Evolutionary conservation across 2,329 filamentous ascomycete genomes (phyloP).

Genomic region (Calonectria fujianensis): DNA sequence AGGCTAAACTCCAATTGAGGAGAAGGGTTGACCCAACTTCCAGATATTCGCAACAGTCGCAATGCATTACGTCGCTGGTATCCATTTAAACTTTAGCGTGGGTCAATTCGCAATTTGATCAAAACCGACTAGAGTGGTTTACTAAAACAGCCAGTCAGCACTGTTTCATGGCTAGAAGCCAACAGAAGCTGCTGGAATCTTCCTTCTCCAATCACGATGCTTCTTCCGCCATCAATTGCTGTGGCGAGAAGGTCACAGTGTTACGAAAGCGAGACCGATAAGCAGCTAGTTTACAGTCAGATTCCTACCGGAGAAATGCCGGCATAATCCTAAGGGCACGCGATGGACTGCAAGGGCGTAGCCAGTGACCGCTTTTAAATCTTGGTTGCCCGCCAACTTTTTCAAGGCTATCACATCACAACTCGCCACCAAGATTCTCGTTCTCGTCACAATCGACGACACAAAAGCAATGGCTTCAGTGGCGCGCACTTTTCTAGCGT

Average conservation of each 20-base stretch:
- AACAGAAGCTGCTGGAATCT: neutral
- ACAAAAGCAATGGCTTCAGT: conserved; percentile 46
- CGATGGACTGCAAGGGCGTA: neutral
- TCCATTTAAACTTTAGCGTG: neutral
- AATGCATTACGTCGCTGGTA: neutral
- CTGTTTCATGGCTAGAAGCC: neutral
- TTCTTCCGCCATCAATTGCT: neutral
- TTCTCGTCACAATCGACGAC: neutral
- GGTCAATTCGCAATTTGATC: neutral
- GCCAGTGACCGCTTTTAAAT: conserved; percentile 6
- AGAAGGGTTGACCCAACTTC: neutral
- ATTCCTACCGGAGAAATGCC: neutral
- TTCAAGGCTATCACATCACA: neutral
- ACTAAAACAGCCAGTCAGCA: neutral
- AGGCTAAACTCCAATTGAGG: neutral
- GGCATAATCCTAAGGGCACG: conserved; percentile 17
- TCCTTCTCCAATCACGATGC: neutral
- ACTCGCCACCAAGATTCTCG: neutral
- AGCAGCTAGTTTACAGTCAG: neutral
- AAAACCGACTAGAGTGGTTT: neutral
- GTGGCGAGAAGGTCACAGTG: neutral
- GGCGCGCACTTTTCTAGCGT: conserved; percentile 60
- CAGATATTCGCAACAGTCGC: neutral
- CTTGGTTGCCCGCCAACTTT: neutral
- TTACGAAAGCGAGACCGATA: neutral